Percentiles rank a stretch among this genome's conserved stretches.
phyloP scores from a whole-genome alignment of 805 yeast genomes.

The Spathaspora girioi region DNA sequence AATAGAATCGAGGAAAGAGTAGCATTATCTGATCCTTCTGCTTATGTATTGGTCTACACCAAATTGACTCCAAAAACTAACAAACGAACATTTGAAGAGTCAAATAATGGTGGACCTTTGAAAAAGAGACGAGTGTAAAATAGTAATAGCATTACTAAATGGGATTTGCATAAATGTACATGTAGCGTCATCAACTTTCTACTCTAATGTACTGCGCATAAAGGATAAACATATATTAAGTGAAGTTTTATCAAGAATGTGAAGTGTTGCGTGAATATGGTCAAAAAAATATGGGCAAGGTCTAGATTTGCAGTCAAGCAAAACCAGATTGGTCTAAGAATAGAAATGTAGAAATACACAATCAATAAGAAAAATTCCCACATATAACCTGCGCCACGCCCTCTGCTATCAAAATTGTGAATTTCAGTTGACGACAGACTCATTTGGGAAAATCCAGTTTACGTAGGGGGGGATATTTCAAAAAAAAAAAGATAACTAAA shows the following conservation, averaged over 20 bases:
- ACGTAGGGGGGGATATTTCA: not conserved
- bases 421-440: not conserved
- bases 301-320: not conserved
- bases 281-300: not conserved
- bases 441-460: too few species aligned
- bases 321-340: not conserved
- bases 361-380: not conserved
- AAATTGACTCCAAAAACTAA: constrained; percentile 57
- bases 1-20: constrained; percentile 67
- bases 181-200: not conserved
- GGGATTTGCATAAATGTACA: not conserved
- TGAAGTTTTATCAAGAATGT: too few species aligned
- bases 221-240: too few species aligned
- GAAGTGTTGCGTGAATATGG: not conserved
- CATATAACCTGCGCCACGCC: not conserved
- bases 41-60: constrained; percentile 85
- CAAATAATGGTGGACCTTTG: not conserved
- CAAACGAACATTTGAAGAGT: constrained; percentile 5
- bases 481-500: not conserved
- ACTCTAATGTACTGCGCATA: too few species aligned
- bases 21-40: constrained; percentile 80
- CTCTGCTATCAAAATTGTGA: not conserved
- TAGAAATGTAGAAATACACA: not conserved
- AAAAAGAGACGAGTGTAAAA: constrained; percentile 7
- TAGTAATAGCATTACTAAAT: not conserved